phyloP scores from a whole-genome alignment of 73 alveolate genomes.

The Blepharisma stoltei region DNA sequence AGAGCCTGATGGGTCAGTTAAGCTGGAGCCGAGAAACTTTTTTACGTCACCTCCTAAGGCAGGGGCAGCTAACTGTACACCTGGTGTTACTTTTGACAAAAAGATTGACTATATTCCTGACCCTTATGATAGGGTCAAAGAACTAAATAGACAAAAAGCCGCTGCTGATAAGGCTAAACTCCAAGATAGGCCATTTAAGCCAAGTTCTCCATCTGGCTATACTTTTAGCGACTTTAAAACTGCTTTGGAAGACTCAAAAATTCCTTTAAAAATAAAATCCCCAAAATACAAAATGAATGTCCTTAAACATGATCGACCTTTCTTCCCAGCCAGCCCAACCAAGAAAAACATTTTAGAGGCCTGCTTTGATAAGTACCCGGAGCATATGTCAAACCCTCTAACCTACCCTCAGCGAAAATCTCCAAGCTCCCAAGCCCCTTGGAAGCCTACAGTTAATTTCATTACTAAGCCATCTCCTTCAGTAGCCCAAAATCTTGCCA shows the following conservation, averaged over 20 bases:
- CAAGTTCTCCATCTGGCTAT: neutral
- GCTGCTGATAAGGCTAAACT: neutral
- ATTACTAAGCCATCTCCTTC: conserved; percentile 16
- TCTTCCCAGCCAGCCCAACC: neutral
- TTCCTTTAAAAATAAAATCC: neutral
- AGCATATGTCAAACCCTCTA: neutral
- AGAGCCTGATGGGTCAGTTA: conserved; percentile 18
- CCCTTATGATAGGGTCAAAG: conserved; percentile 16
- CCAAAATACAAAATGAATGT: neutral
- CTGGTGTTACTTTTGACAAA: conserved; percentile 18
- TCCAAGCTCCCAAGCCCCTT: conserved; percentile 13
- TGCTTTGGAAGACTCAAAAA: neutral
- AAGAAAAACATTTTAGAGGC: neutral
- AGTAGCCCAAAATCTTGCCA: neutral
- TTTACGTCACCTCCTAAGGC: conserved; percentile 11
- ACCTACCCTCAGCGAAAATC: neutral
- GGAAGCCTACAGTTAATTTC: conserved; percentile 9
- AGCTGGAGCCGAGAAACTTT: conserved; percentile 5
- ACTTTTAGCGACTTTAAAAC: neutral
- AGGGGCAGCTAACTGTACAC: conserved; percentile 1
- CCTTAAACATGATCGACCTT: conserved; percentile 9
- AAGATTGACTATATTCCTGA: neutral
- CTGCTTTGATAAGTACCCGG: neutral
- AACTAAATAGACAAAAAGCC: neutral
- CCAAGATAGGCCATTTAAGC: conserved; percentile 25